Evolutionary conservation across 2,329 filamentous ascomycete species (phyloP).

Genomic region (Fusarium piperis): DNA sequence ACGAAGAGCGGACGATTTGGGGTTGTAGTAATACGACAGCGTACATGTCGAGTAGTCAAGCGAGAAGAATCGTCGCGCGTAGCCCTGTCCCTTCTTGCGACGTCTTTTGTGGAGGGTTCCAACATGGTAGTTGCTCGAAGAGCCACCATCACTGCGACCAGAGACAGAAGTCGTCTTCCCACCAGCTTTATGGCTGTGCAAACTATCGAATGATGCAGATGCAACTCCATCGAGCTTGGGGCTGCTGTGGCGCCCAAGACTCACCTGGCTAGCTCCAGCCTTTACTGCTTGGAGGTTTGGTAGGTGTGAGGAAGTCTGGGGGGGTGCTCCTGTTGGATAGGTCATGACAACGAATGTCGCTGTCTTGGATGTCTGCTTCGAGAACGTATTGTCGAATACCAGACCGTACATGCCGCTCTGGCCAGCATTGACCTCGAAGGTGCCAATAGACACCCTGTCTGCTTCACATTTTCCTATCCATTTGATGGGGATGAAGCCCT

Average conservation of each 20-base stretch:
- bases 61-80: slow-evolving; percentile 93
- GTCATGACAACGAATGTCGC: slow-evolving; percentile 95
- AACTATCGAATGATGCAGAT: slow-evolving; percentile 68
- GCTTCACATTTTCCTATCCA: slow-evolving; percentile 98
- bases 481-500: slow-evolving; percentile 76
- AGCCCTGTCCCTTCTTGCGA: slow-evolving; percentile 92
- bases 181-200: slow-evolving; percentile 61
- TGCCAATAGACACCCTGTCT: slow-evolving; percentile 92
- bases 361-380: slow-evolving; percentile 92
- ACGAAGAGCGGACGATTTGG: slow-evolving; percentile 89
- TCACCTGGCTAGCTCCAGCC: slow-evolving; percentile 57
- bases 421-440: slow-evolving; percentile 77
- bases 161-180: slow-evolving; percentile 61
- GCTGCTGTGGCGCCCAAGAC: slow-evolving; percentile 60
- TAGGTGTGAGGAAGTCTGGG: slow-evolving; percentile 77
- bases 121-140: slow-evolving; percentile 73
- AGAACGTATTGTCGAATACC: slow-evolving; percentile 99
- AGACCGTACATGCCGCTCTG: slow-evolving; percentile 94
- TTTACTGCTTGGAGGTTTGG: slow-evolving; percentile 62
- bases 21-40: slow-evolving; percentile 94
- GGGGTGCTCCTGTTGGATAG: slow-evolving; percentile 84
- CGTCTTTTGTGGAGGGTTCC: slow-evolving; percentile 89
- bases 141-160: slow-evolving; percentile 60
- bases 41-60: slow-evolving; percentile 95
- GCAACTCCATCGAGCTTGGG: slow-evolving; percentile 56